Evolutionary conservation across 108 stramenopile species (phyloP).

Genomic region (Pinguiococcus pyrenoidosus): DNA sequence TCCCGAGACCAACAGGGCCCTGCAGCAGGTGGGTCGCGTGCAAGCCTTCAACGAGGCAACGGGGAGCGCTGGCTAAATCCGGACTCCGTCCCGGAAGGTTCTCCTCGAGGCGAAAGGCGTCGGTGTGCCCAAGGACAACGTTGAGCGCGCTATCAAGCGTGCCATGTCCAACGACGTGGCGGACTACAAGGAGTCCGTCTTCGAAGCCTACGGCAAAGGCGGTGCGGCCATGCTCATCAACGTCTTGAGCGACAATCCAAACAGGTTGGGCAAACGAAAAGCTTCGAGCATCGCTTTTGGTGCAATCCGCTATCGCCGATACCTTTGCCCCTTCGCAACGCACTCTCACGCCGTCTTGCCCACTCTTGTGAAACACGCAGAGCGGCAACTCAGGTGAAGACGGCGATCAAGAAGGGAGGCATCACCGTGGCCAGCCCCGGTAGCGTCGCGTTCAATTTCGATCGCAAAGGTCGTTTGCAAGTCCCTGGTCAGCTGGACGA

Average conservation of each 20-base stretch:
- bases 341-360: too few relatives aligned
- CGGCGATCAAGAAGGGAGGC: constrained; percentile 18
- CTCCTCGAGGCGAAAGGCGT: constrained; percentile 24
- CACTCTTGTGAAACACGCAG: too few relatives aligned
- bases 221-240: constrained; percentile 29
- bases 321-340: too few relatives aligned
- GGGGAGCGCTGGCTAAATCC: too few relatives aligned
- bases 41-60: not conserved
- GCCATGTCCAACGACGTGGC: too few relatives aligned
- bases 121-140: constrained; percentile 30
- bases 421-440: constrained; percentile 23
- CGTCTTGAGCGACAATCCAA: constrained; percentile 28
- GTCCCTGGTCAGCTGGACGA: constrained; percentile 14
- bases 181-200: constrained; percentile 28
- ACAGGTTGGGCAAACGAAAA: too few relatives aligned
- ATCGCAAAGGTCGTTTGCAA: constrained; percentile 13
- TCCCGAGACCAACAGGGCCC: constrained; percentile 17
- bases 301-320: too few relatives aligned
- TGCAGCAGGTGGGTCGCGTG: too few relatives aligned
- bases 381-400: constrained; percentile 23
- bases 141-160: too few relatives aligned
- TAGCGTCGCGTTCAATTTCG: constrained; percentile 28
- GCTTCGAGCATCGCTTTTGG: too few relatives aligned
- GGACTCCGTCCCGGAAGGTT: too few relatives aligned
- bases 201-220: constrained; percentile 33